These are phyloP conservation scores for Suhomyces kunorum DNA, from an alignment of 1,139 yeast species.

Conservation along the genomic window DNA sequence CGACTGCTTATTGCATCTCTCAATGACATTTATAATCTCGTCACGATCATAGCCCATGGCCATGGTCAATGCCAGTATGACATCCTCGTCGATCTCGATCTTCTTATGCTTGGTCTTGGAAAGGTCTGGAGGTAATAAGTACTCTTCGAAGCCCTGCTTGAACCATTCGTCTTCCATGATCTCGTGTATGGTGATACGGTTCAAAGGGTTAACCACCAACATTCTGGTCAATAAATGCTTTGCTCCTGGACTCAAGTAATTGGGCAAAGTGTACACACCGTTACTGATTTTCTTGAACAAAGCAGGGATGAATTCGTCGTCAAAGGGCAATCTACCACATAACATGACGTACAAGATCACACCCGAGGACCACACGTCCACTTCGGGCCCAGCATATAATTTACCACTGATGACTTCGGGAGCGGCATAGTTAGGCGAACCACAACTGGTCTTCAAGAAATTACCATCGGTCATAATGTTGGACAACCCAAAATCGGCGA, in stretches of 20 bases:
- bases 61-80: conserved; percentile 72
- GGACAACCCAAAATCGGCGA: conserved; percentile 94
- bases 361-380: conserved; percentile 98
- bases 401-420: conserved; percentile 98
- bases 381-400: conserved; percentile 97
- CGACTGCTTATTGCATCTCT: conserved; percentile 44
- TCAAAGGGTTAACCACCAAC: conserved; percentile 95
- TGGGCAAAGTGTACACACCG: conserved; percentile 93
- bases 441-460: conserved; percentile 92
- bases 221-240: conserved; percentile 82
- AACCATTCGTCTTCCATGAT: conserved; percentile 98
- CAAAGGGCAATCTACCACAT: conserved; percentile 96
- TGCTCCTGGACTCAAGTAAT: conserved; percentile 85
- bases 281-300: conserved; percentile 91
- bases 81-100: conserved; percentile 70
- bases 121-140: conserved; percentile 71
- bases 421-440: conserved; percentile 97
- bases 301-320: conserved; percentile 96
- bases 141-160: conserved; percentile 77
- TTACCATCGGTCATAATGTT: conserved; percentile 99
- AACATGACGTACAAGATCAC: conserved; percentile 95
- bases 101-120: conserved; percentile 43
- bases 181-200: conserved; percentile 92
- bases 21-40: conserved; percentile 77
- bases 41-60: conserved; percentile 94